Conservation (phyloP, 495 filamentous ascomycete species). For the Penicillium longicatenatum region DNA sequence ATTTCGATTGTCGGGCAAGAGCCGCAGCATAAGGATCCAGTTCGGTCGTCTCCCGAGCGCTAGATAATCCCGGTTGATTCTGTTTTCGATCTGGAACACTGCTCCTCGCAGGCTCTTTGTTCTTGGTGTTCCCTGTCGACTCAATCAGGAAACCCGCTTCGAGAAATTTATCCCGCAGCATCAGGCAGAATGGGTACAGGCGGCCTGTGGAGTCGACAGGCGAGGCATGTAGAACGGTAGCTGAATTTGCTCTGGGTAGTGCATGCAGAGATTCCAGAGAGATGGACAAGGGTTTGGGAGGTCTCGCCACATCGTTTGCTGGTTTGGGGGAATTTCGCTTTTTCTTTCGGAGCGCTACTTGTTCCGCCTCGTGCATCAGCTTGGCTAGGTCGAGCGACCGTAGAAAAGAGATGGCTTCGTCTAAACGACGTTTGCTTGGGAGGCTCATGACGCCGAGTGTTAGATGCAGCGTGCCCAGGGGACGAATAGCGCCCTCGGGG, state of each 20-base stretch:
- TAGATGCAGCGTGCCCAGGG: slow-evolving; percentile 78
- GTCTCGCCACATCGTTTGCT: neutral
- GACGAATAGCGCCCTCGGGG: slow-evolving; percentile 67
- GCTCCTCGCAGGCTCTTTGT: neutral
- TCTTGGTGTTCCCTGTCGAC: neutral
- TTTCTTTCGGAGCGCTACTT: slow-evolving; percentile 3
- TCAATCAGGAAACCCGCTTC: slow-evolving; percentile 64
- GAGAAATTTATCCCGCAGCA: slow-evolving; percentile 60
- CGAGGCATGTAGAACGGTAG: slow-evolving; percentile 56
- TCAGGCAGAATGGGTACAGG: slow-evolving; percentile 64
- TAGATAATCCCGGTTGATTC: neutral
- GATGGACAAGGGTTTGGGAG: neutral
- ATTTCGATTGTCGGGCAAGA: slow-evolving; percentile 24
- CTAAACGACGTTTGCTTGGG: slow-evolving; percentile 52
- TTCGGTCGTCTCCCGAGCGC: neutral
- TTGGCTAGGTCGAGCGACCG: slow-evolving; percentile 50
- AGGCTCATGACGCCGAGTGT: slow-evolving; percentile 90
- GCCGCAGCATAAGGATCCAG: slow-evolving; percentile 13
- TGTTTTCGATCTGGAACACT: neutral
- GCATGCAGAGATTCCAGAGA: slow-evolving; percentile 43
- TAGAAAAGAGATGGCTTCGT: slow-evolving; percentile 60
- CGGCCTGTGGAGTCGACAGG: slow-evolving; percentile 58
- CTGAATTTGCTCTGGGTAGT: slow-evolving; percentile 32
- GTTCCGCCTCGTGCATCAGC: slow-evolving; percentile 45
- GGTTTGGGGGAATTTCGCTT: neutral